Evolutionary conservation across 2,329 filamentous ascomycete species (phyloP).

Genomic region (Talaromyces funiculosus): DNA sequence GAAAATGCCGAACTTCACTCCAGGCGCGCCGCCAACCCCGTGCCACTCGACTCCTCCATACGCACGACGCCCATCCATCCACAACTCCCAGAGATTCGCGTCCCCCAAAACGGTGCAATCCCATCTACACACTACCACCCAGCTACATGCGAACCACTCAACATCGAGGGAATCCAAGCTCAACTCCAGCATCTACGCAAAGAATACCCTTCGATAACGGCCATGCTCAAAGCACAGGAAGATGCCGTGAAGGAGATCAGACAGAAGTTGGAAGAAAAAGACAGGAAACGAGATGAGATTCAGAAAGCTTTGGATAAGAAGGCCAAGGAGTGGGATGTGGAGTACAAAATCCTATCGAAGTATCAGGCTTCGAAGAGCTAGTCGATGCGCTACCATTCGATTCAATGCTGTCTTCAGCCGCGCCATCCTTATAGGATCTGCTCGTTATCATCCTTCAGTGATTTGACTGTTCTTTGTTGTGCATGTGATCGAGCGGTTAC

Average conservation of each 20-base stretch:
- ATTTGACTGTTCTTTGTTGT: no score
- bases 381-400: neutral
- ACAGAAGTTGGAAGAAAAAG: constrained; percentile 31
- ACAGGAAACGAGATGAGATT: constrained; percentile 34
- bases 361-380: constrained; percentile 27
- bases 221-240: constrained; percentile 34
- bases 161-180: constrained; percentile 23
- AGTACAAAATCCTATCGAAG: constrained; percentile 39
- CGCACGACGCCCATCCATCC: constrained; percentile 37
- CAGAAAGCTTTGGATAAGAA: constrained; percentile 40
- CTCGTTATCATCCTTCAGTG: neutral
- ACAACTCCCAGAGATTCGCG: constrained; percentile 34
- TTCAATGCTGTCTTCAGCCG: neutral
- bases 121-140: constrained; percentile 34
- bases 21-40: constrained; percentile 16
- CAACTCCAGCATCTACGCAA: constrained; percentile 33
- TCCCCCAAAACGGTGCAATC: constrained; percentile 23
- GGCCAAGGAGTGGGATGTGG: constrained; percentile 37
- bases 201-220: constrained; percentile 32
- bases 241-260: constrained; percentile 34
- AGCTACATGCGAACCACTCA: constrained; percentile 33
- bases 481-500: neutral
- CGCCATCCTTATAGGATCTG: neutral
- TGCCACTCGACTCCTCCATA: constrained; percentile 31
- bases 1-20: constrained; percentile 13